phyloP scores from a whole-genome alignment of 768 basidiomycete species.

The Naganishia vaughanmartiniae region DNA sequence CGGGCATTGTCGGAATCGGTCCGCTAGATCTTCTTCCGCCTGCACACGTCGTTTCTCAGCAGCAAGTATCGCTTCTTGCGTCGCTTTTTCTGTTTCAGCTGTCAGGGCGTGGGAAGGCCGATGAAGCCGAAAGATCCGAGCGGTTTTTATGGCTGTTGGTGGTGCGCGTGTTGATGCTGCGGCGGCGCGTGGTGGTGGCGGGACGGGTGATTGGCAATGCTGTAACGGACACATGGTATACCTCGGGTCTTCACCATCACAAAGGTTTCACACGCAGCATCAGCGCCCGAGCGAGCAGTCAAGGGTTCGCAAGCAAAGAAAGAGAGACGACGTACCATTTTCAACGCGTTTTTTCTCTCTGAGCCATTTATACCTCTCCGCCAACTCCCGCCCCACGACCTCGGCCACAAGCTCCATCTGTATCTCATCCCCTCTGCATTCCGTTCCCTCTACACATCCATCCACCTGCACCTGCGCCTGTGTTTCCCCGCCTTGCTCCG shows the following conservation, averaged over 20 bases:
- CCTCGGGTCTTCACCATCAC: slow-evolving; percentile 66
- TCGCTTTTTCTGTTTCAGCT: background rate
- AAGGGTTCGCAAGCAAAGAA: background rate
- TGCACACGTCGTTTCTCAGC: slow-evolving; percentile 25
- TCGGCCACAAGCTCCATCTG: slow-evolving; percentile 69
- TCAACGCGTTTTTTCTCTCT: slow-evolving; percentile 70
- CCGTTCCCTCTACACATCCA: no score
- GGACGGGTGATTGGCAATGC: slow-evolving; percentile 76
- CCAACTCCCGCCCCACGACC: slow-evolving; percentile 65
- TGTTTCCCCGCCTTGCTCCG: background rate
- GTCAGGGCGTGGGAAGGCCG: background rate
- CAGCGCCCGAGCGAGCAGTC: no score
- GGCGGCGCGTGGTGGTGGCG: slow-evolving; percentile 56
- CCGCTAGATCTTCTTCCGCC: slow-evolving; percentile 67
- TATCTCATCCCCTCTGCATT: slow-evolving; percentile 45
- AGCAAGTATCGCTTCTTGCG: slow-evolving; percentile 35
- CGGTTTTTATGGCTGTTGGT: background rate
- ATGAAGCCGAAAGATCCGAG: slow-evolving; percentile 23
- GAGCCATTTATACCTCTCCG: slow-evolving; percentile 74
- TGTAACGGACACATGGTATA: slow-evolving; percentile 76
- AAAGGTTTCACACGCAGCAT: no score
- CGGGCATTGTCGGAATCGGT: slow-evolving; percentile 67
- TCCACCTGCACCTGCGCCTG: background rate
- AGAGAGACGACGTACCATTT: slow-evolving; percentile 57
- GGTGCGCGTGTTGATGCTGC: background rate